Percentiles rank a stretch among this genome's conserved stretches.
These are phyloP conservation scores for Poronia punctata DNA, from an alignment of 495 filamentous ascomycete species.

Conservation along the genomic window DNA sequence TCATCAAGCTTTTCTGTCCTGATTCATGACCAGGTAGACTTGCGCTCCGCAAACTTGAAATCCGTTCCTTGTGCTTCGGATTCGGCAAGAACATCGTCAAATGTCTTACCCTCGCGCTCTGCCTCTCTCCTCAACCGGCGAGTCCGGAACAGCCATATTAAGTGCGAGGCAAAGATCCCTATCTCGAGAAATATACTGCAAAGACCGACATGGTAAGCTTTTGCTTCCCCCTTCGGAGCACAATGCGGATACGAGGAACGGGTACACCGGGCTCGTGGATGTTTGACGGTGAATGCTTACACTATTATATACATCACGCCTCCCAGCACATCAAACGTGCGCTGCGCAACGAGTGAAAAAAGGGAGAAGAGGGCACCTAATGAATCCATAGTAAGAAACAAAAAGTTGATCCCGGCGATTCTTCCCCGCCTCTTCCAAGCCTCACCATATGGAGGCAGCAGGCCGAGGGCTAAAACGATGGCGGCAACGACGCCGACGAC, in stretches of 20 bases:
- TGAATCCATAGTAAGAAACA: conserved; percentile 65
- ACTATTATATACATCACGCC: conserved; percentile 64
- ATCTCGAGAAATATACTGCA: conserved; percentile 54
- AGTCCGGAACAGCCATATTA: conserved; percentile 60
- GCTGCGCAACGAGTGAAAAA: conserved; percentile 63
- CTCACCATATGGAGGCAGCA: conserved; percentile 67
- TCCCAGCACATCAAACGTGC: conserved; percentile 62
- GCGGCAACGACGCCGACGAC: conserved; percentile 55
- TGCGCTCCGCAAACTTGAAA: conserved; percentile 37
- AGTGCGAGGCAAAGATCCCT: conserved; percentile 62
- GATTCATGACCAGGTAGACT: conserved; percentile 6
- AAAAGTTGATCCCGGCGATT: conserved; percentile 61
- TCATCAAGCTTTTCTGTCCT: background rate
- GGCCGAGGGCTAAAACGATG: conserved; percentile 50
- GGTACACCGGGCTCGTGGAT: background rate
- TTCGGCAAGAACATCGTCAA: conserved; percentile 55
- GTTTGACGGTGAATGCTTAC: conserved; percentile 29
- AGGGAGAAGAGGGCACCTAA: conserved; percentile 69
- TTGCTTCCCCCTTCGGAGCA: too few species aligned
- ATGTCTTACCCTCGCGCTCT: conserved; percentile 47
- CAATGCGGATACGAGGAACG: background rate
- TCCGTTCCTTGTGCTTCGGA: conserved; percentile 24
- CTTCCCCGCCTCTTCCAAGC: conserved; percentile 62
- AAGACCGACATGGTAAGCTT: conserved; percentile 6
- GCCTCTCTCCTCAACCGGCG: conserved; percentile 52